These are phyloP conservation scores for Alternaria rosae DNA, from an alignment of 2,329 filamentous ascomycete genomes.

Conservation along the genomic window DNA sequence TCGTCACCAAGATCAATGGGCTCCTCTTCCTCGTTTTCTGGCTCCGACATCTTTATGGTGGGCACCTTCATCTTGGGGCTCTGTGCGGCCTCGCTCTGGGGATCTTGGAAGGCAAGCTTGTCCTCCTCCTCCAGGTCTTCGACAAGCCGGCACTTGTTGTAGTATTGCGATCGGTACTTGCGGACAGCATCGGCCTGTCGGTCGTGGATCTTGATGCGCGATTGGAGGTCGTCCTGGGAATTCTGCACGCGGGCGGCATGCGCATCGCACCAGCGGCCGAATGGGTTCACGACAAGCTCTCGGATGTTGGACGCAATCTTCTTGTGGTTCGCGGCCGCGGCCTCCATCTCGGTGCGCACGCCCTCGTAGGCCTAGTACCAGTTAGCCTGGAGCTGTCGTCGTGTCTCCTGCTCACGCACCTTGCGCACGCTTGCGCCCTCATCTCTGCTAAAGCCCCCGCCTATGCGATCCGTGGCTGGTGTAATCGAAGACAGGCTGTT, in stretches of 20 bases:
- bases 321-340: conserved; percentile 86
- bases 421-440: conserved; percentile 96
- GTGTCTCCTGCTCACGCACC: conserved; percentile 59
- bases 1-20: conserved; percentile 90
- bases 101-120: conserved; percentile 95
- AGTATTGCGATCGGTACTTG: conserved; percentile 94
- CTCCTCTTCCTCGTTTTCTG: conserved; percentile 74
- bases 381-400: conserved; percentile 25
- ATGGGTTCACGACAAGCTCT: conserved; percentile 92
- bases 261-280: conserved; percentile 94
- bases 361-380: conserved; percentile 87
- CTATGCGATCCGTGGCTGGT: conserved; percentile 79
- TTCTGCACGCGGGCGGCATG: conserved; percentile 91
- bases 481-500: conserved; percentile 82
- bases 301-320: conserved; percentile 97
- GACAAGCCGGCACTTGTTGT: conserved; percentile 96
- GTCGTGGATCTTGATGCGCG: conserved; percentile 89
- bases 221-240: conserved; percentile 92
- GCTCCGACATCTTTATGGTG: conserved; percentile 85
- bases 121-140: conserved; percentile 99
- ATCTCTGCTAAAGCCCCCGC: conserved; percentile 84
- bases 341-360: conserved; percentile 89
- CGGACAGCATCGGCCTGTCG: conserved; percentile 88
- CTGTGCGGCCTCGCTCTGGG: conserved; percentile 60
- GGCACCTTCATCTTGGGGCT: conserved; percentile 70